Conservation (phyloP, 2,329 filamentous ascomycete genomes). For the Xylaria sp. region DNA sequence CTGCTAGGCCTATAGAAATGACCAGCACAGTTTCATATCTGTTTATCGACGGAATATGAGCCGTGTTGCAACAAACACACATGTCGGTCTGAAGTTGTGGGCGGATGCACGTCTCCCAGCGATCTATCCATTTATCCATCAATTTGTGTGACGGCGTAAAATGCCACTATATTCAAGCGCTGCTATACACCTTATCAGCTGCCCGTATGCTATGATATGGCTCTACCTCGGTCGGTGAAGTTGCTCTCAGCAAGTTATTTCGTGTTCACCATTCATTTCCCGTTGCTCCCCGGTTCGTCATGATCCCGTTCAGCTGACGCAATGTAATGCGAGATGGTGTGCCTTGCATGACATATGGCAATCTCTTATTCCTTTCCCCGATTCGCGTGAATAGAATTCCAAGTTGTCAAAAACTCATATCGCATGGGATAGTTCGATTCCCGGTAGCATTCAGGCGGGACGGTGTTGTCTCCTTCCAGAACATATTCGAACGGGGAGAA, state of each 20-base stretch:
- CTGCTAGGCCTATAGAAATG: not conserved
- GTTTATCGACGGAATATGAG: constrained; percentile 1
- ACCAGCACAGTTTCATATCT: not conserved
- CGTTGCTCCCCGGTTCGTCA: not conserved
- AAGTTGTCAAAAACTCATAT: not conserved
- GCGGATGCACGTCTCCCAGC: constrained; percentile 14
- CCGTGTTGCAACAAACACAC: constrained; percentile 9
- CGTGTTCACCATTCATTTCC: constrained; percentile 6
- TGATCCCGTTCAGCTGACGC: constrained; percentile 6
- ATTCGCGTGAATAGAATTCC: constrained; percentile 2
- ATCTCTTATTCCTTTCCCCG: not conserved
- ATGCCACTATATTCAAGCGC: constrained; percentile 14
- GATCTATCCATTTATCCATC: constrained; percentile 19
- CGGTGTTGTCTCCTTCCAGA: not conserved
- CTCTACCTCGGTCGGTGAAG: constrained; percentile 1
- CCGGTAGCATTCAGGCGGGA: not conserved
- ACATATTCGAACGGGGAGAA: not conserved
- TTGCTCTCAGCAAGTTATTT: not conserved
- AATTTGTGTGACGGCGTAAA: not conserved
- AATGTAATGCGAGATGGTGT: constrained; percentile 9
- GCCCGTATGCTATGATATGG: constrained; percentile 3
- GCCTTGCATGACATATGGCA: constrained; percentile 13
- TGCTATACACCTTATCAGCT: not conserved
- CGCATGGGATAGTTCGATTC: not conserved
- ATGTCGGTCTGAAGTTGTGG: not conserved